A percentile compares a stretch with the other conserved stretches of the same genome.
phyloP scores from a whole-genome alignment of 371 early-diverging fungal species.

The Encephalitozoon intestinalis region DNA sequence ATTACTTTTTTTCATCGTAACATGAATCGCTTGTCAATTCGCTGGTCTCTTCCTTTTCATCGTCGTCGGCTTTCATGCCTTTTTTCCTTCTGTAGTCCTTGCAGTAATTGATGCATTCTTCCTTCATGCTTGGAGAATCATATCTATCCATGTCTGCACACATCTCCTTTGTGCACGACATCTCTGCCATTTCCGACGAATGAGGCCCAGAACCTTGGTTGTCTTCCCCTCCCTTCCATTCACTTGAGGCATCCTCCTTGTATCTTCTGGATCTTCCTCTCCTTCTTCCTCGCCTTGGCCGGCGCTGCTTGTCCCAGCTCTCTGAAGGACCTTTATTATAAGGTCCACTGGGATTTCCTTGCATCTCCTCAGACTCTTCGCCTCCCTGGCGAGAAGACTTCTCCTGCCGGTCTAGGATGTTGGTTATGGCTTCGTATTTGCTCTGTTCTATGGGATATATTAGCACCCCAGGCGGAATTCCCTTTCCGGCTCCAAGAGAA shows the following conservation, averaged over 20 bases:
- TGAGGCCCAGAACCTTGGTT: background rate
- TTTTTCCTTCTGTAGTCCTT: background rate
- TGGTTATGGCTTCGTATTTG: background rate
- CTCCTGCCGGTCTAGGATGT: background rate
- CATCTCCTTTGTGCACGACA: background rate
- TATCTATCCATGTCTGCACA: background rate
- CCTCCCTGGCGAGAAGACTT: background rate
- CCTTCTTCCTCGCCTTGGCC: background rate
- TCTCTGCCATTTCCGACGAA: background rate
- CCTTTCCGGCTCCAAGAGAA: background rate
- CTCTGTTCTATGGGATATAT: background rate
- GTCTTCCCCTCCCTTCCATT: background rate
- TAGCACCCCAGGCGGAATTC: background rate
- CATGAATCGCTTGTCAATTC: background rate
- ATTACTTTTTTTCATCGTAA: background rate
- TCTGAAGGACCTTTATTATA: background rate
- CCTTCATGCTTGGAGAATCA: background rate
- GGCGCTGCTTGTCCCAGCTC: background rate
- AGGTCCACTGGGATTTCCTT: background rate
- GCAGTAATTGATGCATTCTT: background rate
- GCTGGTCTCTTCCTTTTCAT: background rate
- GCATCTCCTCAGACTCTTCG: background rate
- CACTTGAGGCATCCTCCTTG: background rate
- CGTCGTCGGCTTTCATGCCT: background rate
- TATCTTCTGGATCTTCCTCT: background rate